Evolutionary conservation across 2,329 filamentous ascomycete species (phyloP).

Genomic region (Ceratocystis albifundus): DNA sequence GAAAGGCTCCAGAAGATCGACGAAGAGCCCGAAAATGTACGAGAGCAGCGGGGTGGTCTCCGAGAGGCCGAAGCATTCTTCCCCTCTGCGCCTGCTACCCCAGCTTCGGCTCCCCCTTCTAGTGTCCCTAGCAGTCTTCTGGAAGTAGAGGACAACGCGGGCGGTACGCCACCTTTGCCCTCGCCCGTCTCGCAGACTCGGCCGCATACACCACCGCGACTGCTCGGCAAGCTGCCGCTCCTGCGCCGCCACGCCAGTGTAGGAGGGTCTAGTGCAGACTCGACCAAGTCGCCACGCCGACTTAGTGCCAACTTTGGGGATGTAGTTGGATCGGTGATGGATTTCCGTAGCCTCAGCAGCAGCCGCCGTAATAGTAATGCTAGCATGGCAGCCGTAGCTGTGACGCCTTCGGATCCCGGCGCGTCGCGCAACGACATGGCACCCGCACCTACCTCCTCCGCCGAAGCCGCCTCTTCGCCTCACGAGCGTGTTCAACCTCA

Average conservation of each 20-base stretch:
- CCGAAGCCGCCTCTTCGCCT: conserved; percentile 16
- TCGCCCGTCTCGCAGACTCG: conserved; percentile 1
- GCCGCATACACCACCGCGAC: conserved; percentile 3
- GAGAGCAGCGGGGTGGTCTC: background rate
- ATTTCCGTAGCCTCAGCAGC: conserved; percentile 14
- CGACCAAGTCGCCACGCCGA: conserved; percentile 6
- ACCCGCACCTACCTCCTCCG: conserved; percentile 17
- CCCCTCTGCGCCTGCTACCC: background rate
- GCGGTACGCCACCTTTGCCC: background rate
- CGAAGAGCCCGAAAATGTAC: conserved; percentile 17
- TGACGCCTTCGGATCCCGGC: conserved; percentile 1
- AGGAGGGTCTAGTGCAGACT: background rate
- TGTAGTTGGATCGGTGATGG: conserved; percentile 5
- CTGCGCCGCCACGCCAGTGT: conserved; percentile 11
- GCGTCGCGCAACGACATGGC: conserved; percentile 7
- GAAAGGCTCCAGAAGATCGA: conserved; percentile 22
- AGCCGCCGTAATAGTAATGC: conserved; percentile 24
- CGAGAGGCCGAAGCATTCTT: background rate
- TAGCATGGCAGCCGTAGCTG: conserved; percentile 11
- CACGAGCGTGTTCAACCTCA: conserved; percentile 21
- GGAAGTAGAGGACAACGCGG: background rate
- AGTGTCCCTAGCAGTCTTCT: background rate
- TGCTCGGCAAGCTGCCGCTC: conserved; percentile 15
- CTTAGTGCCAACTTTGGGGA: conserved; percentile 10
- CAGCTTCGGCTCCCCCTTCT: background rate